phyloP scores from a whole-genome alignment of 1,139 yeast genomes.

The Magnusiomyces fungicola region DNA sequence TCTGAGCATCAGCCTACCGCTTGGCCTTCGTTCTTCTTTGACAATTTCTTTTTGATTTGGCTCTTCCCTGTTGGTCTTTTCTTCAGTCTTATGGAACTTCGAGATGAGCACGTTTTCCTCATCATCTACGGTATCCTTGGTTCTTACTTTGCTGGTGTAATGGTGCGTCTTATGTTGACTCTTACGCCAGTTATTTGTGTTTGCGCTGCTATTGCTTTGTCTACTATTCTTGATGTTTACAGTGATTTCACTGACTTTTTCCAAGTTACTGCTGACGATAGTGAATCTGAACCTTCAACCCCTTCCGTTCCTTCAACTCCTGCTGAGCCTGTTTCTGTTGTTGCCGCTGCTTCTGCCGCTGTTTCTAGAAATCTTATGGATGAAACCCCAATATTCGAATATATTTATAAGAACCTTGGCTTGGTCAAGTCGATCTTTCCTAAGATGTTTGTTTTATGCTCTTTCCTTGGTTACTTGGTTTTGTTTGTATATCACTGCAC shows the following conservation, averaged over 20 bases:
- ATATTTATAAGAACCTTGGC: slow-evolving; percentile 15
- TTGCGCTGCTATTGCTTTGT: slow-evolving; percentile 77
- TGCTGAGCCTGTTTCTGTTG: slow-evolving; percentile 3
- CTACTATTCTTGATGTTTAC: slow-evolving; percentile 78
- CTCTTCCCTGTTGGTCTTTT: slow-evolving; percentile 97
- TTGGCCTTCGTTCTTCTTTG: slow-evolving; percentile 98
- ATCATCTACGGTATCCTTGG: slow-evolving; percentile 87
- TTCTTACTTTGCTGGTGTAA: slow-evolving; percentile 97
- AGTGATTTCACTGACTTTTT: slow-evolving; percentile 46
- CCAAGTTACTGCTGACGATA: slow-evolving; percentile 13
- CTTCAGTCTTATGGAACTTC: slow-evolving; percentile 79
- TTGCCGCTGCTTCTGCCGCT: slow-evolving; percentile 7
- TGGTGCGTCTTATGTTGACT: slow-evolving; percentile 97
- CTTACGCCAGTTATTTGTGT: slow-evolving; percentile 95
- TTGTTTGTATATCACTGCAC: slow-evolving; percentile 92
- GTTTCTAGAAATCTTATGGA: slow-evolving; percentile 13
- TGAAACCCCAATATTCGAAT: slow-evolving; percentile 18
- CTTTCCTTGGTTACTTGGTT: slow-evolving; percentile 68
- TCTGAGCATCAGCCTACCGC: slow-evolving; percentile 99
- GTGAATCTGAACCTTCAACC: slow-evolving; percentile 12
- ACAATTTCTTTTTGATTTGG: slow-evolving; percentile 89
- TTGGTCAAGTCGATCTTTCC: slow-evolving; percentile 39
- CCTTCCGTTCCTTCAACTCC: slow-evolving; percentile 10
- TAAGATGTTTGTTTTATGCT: slow-evolving; percentile 54
- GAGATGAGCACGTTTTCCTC: slow-evolving; percentile 87